Evolutionary conservation across 1,284 basidiomycete genomes (phyloP).

Genomic region (Erythrobasidium hasegawianum): DNA sequence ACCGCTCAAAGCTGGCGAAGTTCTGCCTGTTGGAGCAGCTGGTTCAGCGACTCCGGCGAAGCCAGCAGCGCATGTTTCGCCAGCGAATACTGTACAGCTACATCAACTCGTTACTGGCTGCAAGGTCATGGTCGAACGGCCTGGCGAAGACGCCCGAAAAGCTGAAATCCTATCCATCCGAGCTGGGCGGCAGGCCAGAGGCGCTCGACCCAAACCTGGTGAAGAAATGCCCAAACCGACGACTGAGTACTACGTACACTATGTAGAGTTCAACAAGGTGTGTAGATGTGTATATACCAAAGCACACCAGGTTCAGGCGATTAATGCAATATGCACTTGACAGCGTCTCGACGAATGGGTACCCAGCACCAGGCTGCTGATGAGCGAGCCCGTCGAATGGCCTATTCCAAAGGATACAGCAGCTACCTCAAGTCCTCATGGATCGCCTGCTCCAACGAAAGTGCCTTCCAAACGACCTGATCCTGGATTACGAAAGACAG

Average conservation of each 20-base stretch:
- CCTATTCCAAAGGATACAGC: slow-evolving; percentile 60
- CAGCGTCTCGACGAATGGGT: slow-evolving; percentile 96
- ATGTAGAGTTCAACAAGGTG: slow-evolving; percentile 90
- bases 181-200: slow-evolving; percentile 58
- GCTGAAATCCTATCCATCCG: slow-evolving; percentile 91
- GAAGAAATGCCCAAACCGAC: slow-evolving; percentile 43
- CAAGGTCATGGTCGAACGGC: slow-evolving; percentile 83
- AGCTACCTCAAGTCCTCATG: slow-evolving; percentile 48
- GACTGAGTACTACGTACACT: slow-evolving; percentile 91
- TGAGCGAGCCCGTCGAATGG: slow-evolving; percentile 87
- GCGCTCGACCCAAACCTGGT: slow-evolving; percentile 15
- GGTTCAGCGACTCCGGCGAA: not conserved
- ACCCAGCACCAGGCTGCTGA: slow-evolving; percentile 76
- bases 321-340: not conserved
- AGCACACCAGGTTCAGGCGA: too few relatives aligned
- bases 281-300: not conserved
- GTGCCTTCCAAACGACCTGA: slow-evolving; percentile 52
- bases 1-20: too few relatives aligned
- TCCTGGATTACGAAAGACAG: slow-evolving; percentile 42
- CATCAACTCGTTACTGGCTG: slow-evolving; percentile 69
- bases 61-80: slow-evolving; percentile 12
- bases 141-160: slow-evolving; percentile 77
- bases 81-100: slow-evolving; percentile 22
- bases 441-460: slow-evolving; percentile 44
- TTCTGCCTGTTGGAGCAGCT: not conserved